Percentiles rank a stretch among this genome's conserved stretches.
Conservation (phyloP, 257 asterid genomes). For the Nicotiana benthamiana region DNA sequence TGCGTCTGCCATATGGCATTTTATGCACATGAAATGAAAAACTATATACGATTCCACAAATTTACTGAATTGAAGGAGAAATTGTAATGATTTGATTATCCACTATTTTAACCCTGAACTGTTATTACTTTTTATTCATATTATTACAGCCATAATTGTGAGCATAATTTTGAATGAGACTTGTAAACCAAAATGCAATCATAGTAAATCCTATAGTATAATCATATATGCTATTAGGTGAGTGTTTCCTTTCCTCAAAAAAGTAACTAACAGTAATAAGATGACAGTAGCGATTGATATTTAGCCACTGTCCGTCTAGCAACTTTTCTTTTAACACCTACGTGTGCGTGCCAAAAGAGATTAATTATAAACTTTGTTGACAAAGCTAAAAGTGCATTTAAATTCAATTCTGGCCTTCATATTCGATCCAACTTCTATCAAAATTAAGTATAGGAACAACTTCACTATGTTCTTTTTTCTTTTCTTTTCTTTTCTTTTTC, state of each 20-base stretch:
- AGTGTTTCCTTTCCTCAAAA: constrained; percentile 13
- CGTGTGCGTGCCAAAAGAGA: constrained; percentile 13
- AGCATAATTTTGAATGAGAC: constrained; percentile 36
- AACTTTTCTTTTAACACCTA: background rate
- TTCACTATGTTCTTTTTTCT: background rate
- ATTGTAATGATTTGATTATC: constrained; percentile 13
- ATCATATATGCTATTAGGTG: constrained; percentile 20
- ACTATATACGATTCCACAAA: background rate
- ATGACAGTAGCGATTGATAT: background rate
- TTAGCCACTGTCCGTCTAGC: background rate
- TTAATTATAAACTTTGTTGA: constrained; percentile 11
- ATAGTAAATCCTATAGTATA: constrained; percentile 18
- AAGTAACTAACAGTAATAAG: constrained; percentile 2
- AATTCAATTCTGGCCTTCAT: background rate
- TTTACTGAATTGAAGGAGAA: background rate
- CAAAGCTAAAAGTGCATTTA: background rate
- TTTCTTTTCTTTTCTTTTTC: too few species aligned
- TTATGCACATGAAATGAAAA: background rate
- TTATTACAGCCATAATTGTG: constrained; percentile 14
- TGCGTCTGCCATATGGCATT: constrained; percentile 12
- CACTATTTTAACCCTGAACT: constrained; percentile 4
- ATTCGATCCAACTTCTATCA: background rate
- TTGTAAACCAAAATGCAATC: constrained; percentile 37
- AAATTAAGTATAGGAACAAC: background rate
- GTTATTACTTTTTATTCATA: constrained; percentile 20